Evolutionary conservation across 768 basidiomycete genomes (phyloP).

Genomic region (Boletus edulis): DNA sequence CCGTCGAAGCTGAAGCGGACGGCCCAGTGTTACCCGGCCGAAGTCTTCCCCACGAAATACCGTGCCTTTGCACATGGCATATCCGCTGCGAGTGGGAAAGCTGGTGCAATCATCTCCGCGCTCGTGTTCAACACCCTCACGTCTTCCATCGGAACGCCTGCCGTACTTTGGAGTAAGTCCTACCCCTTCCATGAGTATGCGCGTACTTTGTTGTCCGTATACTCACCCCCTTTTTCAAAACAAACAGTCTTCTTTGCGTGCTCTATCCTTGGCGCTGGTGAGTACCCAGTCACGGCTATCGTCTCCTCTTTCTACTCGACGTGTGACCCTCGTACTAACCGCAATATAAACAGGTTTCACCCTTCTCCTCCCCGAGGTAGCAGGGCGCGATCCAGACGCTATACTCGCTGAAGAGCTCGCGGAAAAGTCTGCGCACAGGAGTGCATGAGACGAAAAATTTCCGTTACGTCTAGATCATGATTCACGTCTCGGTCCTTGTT

Average conservation of each 20-base stretch:
- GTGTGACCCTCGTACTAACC: background rate
- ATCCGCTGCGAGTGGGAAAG: slow-evolving; percentile 71
- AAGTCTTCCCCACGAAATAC: slow-evolving; percentile 78
- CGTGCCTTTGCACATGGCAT: slow-evolving; percentile 73
- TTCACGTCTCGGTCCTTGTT: background rate
- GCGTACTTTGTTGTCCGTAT: background rate
- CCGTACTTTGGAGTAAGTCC: slow-evolving; percentile 68
- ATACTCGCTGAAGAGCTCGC: slow-evolving; percentile 40
- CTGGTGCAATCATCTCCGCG: slow-evolving; percentile 74
- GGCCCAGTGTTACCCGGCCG: slow-evolving; percentile 65
- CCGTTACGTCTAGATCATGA: too few relatives aligned
- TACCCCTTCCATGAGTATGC: background rate
- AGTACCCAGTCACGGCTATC: slow-evolving; percentile 3
- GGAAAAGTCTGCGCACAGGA: slow-evolving; percentile 9
- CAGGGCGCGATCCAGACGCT: slow-evolving; percentile 49
- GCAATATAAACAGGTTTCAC: slow-evolving; percentile 32
- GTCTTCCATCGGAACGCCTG: slow-evolving; percentile 58
- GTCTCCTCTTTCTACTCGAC: background rate
- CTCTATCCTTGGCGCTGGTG: slow-evolving; percentile 54
- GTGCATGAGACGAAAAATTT: background rate
- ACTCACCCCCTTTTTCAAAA: background rate
- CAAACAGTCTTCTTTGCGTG: slow-evolving; percentile 65
- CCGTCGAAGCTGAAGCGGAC: background rate
- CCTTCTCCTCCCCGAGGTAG: slow-evolving; percentile 50
- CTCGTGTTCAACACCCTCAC: slow-evolving; percentile 69